These are phyloP conservation scores for Furcasterigmium sp. DNA, from an alignment of 2,329 filamentous ascomycete species.

Conservation along the genomic window DNA sequence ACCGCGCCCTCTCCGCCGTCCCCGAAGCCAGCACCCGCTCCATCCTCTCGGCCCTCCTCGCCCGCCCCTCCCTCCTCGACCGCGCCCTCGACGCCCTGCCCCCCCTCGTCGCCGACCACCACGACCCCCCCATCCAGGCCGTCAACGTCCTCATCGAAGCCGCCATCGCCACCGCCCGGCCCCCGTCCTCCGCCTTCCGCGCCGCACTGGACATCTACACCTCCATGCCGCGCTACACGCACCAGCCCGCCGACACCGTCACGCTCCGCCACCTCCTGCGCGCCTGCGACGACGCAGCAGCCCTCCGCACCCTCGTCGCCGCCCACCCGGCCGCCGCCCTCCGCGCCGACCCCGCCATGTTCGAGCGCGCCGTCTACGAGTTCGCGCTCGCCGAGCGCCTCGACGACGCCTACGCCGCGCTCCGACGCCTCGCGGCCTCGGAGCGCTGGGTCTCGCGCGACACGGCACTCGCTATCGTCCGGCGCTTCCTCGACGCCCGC, in stretches of 20 bases:
- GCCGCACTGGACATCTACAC: constrained; percentile 26
- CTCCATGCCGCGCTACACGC: constrained; percentile 21
- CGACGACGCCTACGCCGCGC: constrained; percentile 10
- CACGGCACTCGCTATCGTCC: constrained; percentile 8
- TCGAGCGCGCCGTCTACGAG: constrained; percentile 7
- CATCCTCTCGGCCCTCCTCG: constrained; percentile 52
- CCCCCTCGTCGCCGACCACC: constrained; percentile 31
- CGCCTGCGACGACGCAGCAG: constrained; percentile 18
- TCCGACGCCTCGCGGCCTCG: constrained; percentile 1
- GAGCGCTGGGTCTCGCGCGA: constrained; percentile 5
- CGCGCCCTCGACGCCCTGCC: constrained; percentile 53
- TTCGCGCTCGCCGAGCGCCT: constrained; percentile 6
- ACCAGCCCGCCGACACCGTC: constrained; percentile 16
- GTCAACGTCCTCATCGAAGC: constrained; percentile 29
- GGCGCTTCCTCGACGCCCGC: constrained; percentile 7
- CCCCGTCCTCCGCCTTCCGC: constrained; percentile 22
- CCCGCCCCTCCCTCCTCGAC: constrained; percentile 36
- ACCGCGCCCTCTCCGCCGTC: constrained; percentile 52
- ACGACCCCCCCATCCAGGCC: constrained; percentile 30
- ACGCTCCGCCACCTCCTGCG: constrained; percentile 24
- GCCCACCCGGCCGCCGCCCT: constrained; percentile 21
- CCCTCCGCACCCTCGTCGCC: constrained; percentile 18
- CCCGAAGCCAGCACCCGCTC: constrained; percentile 56
- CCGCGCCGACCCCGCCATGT: constrained; percentile 5
- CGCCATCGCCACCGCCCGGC: constrained; percentile 18